A percentile compares a stretch with the other conserved stretches of the same genome.
phyloP scores from a whole-genome alignment of 352 stramenopile species.

The Phytophthora syringae region DNA sequence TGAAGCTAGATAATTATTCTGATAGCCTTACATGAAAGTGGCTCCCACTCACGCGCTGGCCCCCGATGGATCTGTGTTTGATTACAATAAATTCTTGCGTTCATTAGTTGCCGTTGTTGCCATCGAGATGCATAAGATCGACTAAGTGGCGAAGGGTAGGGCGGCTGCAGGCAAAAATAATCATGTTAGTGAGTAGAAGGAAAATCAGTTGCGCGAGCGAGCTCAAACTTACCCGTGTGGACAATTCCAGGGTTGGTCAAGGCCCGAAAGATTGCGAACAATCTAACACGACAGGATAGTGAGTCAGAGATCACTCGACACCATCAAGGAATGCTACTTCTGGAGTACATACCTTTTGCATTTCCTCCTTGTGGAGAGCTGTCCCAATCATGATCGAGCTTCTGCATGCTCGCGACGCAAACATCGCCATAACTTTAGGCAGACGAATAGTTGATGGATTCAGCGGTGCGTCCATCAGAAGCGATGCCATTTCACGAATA shows the following conservation, averaged over 20 bases:
- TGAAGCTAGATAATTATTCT: slow-evolving; percentile 34
- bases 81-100: slow-evolving; percentile 9
- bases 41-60: slow-evolving; percentile 11
- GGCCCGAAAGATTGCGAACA: slow-evolving; percentile 87
- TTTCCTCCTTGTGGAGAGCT: slow-evolving; percentile 91
- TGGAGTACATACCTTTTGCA: slow-evolving; percentile 85
- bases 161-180: slow-evolving; percentile 35
- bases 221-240: slow-evolving; percentile 75
- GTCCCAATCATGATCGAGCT: slow-evolving; percentile 98
- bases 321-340: no score
- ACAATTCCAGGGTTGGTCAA: slow-evolving; percentile 98
- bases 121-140: slow-evolving; percentile 53
- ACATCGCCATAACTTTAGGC: slow-evolving; percentile 96
- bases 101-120: slow-evolving; percentile 31
- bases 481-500: slow-evolving; percentile 87
- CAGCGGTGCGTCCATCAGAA: slow-evolving; percentile 73
- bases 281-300: slow-evolving; percentile 42
- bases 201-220: not conserved
- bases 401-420: slow-evolving; percentile 95
- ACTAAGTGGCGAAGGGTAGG: slow-evolving; percentile 84
- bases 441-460: slow-evolving; percentile 77
- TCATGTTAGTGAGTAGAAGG: not conserved
- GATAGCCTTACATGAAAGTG: slow-evolving; percentile 29
- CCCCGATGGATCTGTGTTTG: slow-evolving; percentile 11
- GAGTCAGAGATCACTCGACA: slow-evolving; percentile 1